phyloP scores from a whole-genome alignment of 257 asterid species.

The Plectranthus barbatus region DNA sequence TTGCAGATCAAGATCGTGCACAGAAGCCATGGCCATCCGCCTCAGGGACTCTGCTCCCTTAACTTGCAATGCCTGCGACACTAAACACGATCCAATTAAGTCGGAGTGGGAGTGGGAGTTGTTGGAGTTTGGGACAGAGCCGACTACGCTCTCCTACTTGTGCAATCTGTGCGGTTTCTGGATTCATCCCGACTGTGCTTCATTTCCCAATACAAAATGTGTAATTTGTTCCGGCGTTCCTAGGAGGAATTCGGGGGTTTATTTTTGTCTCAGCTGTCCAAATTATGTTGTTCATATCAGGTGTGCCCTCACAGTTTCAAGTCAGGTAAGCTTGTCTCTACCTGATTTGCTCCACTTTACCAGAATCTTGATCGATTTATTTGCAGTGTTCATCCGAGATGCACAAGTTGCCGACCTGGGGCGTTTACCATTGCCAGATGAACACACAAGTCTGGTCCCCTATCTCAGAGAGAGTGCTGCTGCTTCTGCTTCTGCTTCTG shows the following conservation, averaged over 20 bases:
- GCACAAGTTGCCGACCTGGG: neutral
- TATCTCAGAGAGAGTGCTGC: neutral
- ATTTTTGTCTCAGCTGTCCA: neutral
- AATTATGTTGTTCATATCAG: neutral
- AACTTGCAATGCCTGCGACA: slow-evolving; percentile 9
- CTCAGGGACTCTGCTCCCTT: neutral
- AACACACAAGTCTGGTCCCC: neutral
- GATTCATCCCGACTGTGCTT: slow-evolving; percentile 15
- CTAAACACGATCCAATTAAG: neutral
- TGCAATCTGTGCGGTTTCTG: slow-evolving; percentile 11
- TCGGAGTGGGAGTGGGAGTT: neutral
- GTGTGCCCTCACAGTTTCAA: neutral
- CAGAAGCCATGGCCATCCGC: slow-evolving; percentile 1
- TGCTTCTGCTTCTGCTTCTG: no score
- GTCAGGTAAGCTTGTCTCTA: neutral
- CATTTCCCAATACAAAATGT: neutral
- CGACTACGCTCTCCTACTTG: neutral
- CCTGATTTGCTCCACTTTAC: no score
- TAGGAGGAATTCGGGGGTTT: neutral
- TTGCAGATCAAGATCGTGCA: neutral
- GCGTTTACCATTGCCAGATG: neutral
- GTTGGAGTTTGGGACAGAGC: no score
- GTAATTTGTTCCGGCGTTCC: neutral
- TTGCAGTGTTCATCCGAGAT: neutral
- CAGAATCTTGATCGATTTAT: no score